These are phyloP conservation scores for Fusarium avenaceum DNA, from an alignment of 2,329 filamentous ascomycete genomes.

Conservation along the genomic window DNA sequence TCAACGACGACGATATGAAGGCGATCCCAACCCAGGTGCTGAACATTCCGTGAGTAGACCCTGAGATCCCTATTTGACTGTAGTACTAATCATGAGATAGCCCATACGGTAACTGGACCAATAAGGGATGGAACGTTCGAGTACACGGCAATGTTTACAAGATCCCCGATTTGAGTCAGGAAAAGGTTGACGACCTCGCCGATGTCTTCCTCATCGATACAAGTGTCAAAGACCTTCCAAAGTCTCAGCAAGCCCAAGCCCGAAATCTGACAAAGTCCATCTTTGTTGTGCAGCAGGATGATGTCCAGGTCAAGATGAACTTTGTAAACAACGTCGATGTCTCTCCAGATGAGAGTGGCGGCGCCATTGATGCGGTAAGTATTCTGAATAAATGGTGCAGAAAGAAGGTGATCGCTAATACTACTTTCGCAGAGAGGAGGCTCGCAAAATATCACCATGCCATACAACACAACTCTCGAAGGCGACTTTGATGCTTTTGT, in stretches of 20 bases:
- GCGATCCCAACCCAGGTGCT: conserved; percentile 77
- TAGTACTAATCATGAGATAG: conserved; percentile 46
- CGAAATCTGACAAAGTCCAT: conserved; percentile 80
- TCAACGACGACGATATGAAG: conserved; percentile 68
- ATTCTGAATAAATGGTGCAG: not conserved
- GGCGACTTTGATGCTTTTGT: conserved; percentile 83
- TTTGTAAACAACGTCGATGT: conserved; percentile 62
- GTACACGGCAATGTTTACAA: conserved; percentile 88
- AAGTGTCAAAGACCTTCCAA: conserved; percentile 69
- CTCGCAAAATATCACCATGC: conserved; percentile 72
- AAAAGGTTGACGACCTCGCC: conserved; percentile 76
- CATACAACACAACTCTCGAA: conserved; percentile 73
- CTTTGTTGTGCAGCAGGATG: conserved; percentile 79
- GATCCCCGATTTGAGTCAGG: conserved; percentile 75
- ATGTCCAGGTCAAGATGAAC: conserved; percentile 73
- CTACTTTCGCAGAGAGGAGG: conserved; percentile 61
- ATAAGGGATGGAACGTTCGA: conserved; percentile 80
- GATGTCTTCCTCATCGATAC: conserved; percentile 78
- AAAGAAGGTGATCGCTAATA: conserved; percentile 16
- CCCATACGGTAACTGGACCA: conserved; percentile 82
- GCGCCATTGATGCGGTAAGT: conserved; percentile 61
- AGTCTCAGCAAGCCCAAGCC: conserved; percentile 73
- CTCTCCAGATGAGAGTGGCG: conserved; percentile 68
- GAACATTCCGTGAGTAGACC: conserved; percentile 68
- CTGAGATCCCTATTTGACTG: no score